Percentiles rank a stretch among this genome's conserved stretches.
Conservation (phyloP, 169 alveolate genomes). For the Cryptosporidium andersoni region DNA sequence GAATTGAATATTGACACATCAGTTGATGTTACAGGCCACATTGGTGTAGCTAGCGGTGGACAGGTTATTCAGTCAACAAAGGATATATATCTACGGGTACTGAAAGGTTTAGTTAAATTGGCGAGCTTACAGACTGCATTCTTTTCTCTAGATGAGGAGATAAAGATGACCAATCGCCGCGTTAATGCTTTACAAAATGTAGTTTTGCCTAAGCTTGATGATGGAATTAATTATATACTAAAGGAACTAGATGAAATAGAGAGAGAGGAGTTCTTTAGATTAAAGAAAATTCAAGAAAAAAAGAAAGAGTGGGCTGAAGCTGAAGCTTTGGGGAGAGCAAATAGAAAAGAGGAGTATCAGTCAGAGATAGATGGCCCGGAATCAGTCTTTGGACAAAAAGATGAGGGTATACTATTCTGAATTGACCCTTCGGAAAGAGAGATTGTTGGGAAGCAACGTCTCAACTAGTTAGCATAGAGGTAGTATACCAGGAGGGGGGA, state of each 20-base stretch:
- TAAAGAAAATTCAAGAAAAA: conserved; percentile 62
- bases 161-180: conserved; percentile 94
- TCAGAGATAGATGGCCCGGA: neutral
- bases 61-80: conserved; percentile 84
- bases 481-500: neutral
- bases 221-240: conserved; percentile 88
- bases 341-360: conserved; percentile 1
- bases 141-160: conserved; percentile 93
- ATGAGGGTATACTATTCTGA: conserved; percentile 50
- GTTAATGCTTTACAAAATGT: conserved; percentile 95
- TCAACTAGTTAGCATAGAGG: neutral
- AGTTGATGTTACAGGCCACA: conserved; percentile 72
- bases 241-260: conserved; percentile 94
- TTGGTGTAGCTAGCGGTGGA: conserved; percentile 84
- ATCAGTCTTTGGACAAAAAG: conserved; percentile 36
- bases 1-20: conserved; percentile 83
- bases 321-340: conserved; percentile 27
- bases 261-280: conserved; percentile 94
- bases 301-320: conserved; percentile 72
- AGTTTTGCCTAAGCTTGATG: conserved; percentile 91
- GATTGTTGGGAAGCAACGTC: neutral
- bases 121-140: conserved; percentile 93
- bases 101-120: conserved; percentile 86
- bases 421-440: neutral
- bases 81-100: conserved; percentile 79